Base-by-base conservation (phyloP, 2,329 filamentous ascomycete genomes). In the Penicillium sp. region DNA sequence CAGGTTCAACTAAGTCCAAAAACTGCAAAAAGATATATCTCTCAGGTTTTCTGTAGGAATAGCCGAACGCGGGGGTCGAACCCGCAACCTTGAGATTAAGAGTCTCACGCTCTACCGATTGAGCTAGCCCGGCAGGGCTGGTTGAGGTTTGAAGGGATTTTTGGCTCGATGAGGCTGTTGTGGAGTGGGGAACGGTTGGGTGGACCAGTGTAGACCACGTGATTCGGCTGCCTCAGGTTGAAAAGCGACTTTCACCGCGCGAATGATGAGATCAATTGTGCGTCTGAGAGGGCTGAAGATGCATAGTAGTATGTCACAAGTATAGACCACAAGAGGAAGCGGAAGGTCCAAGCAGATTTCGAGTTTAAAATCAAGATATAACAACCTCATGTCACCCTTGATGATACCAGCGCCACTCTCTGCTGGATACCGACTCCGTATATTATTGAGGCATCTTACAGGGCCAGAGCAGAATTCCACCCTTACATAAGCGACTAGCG, bases 101-200 rank as follows among this genome's bases (percentile, higher is more conserved):
- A 81, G 77, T 78, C 79, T 79, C 79, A 81, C 74, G 76, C 75
- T 77, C 75, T 81, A 77, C 73, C 79, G 78, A 81, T 81, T 81
- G 78, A 81, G 78, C 78, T 80, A 80, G 75, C 77, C 77, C 73
- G 73, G 78, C 78, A 65, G 58, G 51, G 49, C 58, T 63, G 57
- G 60, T 60, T 58, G 57, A 41, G 60, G 49, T n/a, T 7, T 3
- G 14, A 47, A 4, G 8, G 17, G 43, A 12, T 35, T 35, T 49
- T 20, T 31, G 43, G 25, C 12, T 47, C 4, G 1, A 47, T 47
- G 14, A 31, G 1, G 14, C 43, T 47, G 22, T 47, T 47, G 43
- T 47, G 43, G 22, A 5, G 43, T 47, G 43, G 43, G n/a, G 43
- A 31, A 31, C 7, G 6, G 14, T 45, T n/a, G 14, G 7, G 14